Percentiles rank a stretch among this genome's conserved stretches.
Evolutionary conservation across 2,329 filamentous ascomycete genomes (phyloP).

Genomic region (Verruconis gallopava): DNA sequence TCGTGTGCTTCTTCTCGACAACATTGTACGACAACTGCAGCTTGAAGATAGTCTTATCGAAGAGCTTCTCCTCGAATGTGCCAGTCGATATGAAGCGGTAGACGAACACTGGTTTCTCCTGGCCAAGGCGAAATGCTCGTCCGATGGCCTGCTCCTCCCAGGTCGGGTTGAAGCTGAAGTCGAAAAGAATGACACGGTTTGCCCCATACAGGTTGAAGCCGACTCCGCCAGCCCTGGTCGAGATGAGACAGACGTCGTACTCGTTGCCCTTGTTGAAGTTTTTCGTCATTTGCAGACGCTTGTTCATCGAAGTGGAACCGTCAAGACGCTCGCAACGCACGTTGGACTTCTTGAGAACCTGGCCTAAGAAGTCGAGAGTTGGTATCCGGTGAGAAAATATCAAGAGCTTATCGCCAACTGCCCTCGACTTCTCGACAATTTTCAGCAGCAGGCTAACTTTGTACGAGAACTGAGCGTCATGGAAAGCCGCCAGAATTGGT

Average conservation of each 20-base stretch:
- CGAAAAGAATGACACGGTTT: conserved; percentile 76
- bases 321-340: conserved; percentile 49
- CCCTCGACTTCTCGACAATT: conserved; percentile 55
- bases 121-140: conserved; percentile 73
- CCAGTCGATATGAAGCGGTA: conserved; percentile 70
- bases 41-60: conserved; percentile 70
- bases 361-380: conserved; percentile 56
- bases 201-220: conserved; percentile 76
- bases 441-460: conserved; percentile 54
- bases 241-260: conserved; percentile 57
- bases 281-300: conserved; percentile 52
- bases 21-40: conserved; percentile 65
- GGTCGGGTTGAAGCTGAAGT: conserved; percentile 69
- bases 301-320: conserved; percentile 43
- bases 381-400: conserved; percentile 64
- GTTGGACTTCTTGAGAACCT: conserved; percentile 37
- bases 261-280: conserved; percentile 47
- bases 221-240: conserved; percentile 67
- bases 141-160: conserved; percentile 80
- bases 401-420: conserved; percentile 57
- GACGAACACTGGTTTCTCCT: conserved; percentile 67
- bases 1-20: conserved; percentile 62
- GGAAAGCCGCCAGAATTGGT: conserved; percentile 14
- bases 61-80: conserved; percentile 63
- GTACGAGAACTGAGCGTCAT: conserved; percentile 44